Evolutionary conservation across 139 green algal species (phyloP).

Genomic region (Protoeuglena noctilucae): DNA sequence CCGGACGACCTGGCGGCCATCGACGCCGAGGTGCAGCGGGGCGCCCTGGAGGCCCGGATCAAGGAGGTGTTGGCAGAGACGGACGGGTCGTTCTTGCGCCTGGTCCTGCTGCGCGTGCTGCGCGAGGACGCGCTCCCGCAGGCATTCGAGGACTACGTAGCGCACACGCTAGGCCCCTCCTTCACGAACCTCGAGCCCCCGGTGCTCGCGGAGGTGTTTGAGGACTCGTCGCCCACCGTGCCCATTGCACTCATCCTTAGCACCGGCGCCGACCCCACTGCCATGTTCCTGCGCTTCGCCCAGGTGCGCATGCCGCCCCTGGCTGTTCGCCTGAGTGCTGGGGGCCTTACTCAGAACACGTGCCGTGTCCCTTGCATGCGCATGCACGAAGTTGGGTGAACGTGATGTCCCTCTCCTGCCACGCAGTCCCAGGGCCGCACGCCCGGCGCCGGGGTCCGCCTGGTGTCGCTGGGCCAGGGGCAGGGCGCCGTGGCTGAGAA

Average conservation of each 20-base stretch:
- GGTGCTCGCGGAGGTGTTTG: slow-evolving; percentile 64
- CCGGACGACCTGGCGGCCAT: slow-evolving; percentile 17
- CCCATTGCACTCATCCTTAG: slow-evolving; percentile 74
- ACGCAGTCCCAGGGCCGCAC: no score
- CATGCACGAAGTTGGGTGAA: no score
- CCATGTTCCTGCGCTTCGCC: slow-evolving; percentile 53
- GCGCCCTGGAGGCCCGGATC: slow-evolving; percentile 9
- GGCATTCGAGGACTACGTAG: slow-evolving; percentile 30
- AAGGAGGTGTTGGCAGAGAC: slow-evolving; percentile 8
- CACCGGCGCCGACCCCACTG: slow-evolving; percentile 54
- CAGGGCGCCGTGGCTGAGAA: slow-evolving; percentile 44
- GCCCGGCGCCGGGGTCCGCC: slow-evolving; percentile 44
- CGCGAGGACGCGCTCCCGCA: slow-evolving; percentile 53
- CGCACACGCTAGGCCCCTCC: slow-evolving; percentile 29
- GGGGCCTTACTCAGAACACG: no score
- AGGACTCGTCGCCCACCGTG: slow-evolving; percentile 38
- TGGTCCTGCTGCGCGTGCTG: slow-evolving; percentile 50
- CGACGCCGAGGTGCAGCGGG: slow-evolving; percentile 15
- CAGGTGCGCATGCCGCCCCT: slow-evolving; percentile 31
- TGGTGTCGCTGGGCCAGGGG: slow-evolving; percentile 67
- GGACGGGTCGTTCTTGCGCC: slow-evolving; percentile 13
- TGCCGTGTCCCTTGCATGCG: no score
- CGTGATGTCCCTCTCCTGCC: no score
- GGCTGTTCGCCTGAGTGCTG: no score
- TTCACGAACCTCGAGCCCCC: slow-evolving; percentile 54